Evolutionary conservation across 2,329 filamentous ascomycete genomes (phyloP), one percentile per base, ranked within the genome.

Genomic region (Alternaria sp.): DNA sequence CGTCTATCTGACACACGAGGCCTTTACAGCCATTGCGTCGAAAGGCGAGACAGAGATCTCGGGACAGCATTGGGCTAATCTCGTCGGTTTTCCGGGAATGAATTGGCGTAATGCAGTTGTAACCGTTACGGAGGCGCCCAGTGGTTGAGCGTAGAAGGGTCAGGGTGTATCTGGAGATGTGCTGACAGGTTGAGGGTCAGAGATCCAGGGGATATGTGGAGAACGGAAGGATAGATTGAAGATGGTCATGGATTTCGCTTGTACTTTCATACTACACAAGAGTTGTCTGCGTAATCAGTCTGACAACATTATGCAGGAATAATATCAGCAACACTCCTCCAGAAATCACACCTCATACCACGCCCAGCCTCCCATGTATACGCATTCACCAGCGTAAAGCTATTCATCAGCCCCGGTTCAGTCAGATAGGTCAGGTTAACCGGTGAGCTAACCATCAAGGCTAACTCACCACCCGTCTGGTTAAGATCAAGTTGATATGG

Each of bases 361-460:
- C 67, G 20, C n/a, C 67, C 61, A 1, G 47, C 63, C 41, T 71
- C 67, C 67, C 67, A 71, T 3, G 20, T 37, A 59, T 63, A 64
- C 43, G 65, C 65, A 60, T 68, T 51, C 3, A 54, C 68, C 23
- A 64, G 30, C 3, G 25, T 45, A 37, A 67, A 61, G 6, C 49
- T 45, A 45, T 65, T 60, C 43, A 18, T 8, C n/a, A 70, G 33
- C 14, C 67, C 65, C 9, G 61, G 60, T 14, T 59, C 54, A 20
- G 10, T 37, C 11, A 61, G 59, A 25, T 67, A 58, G 18, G 64
- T 67, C 12, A 63, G 49, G n/a, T 58, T 63, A 6, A 58, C 47
- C n/a, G 47, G 30, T 10, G 30, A 44, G 2, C 12, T 7, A 2
- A 50, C 28, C 4, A 26, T 10, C 10, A 25, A 4, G 7, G 28